Evolutionary conservation across 306 rosid species (phyloP).

Genomic region (Vachellia pachyceras): DNA sequence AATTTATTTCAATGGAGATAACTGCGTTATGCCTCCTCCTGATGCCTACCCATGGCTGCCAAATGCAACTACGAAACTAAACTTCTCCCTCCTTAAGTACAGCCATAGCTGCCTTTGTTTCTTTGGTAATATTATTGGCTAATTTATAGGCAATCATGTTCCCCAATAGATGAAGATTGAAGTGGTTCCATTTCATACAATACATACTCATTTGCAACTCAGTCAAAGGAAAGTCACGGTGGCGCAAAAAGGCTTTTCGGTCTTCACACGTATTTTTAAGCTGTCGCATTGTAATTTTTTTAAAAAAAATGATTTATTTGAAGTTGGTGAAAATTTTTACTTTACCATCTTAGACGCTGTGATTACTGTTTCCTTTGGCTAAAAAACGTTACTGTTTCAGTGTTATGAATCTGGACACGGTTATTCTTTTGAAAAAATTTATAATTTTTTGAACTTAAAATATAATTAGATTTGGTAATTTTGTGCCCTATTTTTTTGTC

Average conservation of each 20-base stretch:
- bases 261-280: not conserved
- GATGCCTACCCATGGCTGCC: constrained; percentile 98
- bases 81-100: constrained; percentile 52
- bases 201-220: constrained; percentile 15
- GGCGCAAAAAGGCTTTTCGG: constrained; percentile 30
- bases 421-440: not conserved
- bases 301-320: not conserved
- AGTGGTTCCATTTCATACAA: not conserved
- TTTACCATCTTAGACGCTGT: not conserved
- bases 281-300: constrained; percentile 36
- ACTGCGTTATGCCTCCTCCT: constrained; percentile 85
- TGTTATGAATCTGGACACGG: not conserved
- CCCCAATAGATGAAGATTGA: constrained; percentile 5
- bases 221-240: constrained; percentile 31
- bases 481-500: too few relatives aligned
- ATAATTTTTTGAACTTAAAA: not conserved
- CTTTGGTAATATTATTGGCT: constrained; percentile 53
- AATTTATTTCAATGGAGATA: constrained; percentile 83
- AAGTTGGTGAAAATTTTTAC: not conserved
- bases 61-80: constrained; percentile 58
- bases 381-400: not conserved
- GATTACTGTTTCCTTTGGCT: not conserved
- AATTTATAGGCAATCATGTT: constrained; percentile 41
- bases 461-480: too few relatives aligned
- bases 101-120: constrained; percentile 51